Conservation (phyloP, 2,329 filamentous ascomycete genomes). For the Calycina marina region DNA sequence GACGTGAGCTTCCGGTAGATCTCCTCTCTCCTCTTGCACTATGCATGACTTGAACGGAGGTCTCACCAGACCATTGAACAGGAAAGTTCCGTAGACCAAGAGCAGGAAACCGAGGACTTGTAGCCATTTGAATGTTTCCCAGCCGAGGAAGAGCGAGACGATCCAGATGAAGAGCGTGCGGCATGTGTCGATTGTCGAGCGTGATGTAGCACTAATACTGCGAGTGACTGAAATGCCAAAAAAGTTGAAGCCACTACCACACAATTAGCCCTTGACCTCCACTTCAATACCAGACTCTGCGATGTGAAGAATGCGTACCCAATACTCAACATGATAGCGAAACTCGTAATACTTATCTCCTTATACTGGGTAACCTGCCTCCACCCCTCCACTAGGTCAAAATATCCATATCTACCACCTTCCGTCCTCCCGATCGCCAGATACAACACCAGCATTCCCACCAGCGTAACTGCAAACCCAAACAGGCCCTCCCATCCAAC, state of each 20-base stretch:
- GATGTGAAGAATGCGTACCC: conserved; percentile 43
- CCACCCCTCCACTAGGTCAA: conserved; percentile 79
- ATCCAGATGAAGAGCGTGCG: conserved; percentile 97
- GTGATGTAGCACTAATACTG: conserved; percentile 76
- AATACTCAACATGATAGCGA: conserved; percentile 95
- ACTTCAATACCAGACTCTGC: no score
- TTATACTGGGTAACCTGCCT: conserved; percentile 61
- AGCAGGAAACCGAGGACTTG: conserved; percentile 80
- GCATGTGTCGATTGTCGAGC: conserved; percentile 95
- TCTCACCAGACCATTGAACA: conserved; percentile 88
- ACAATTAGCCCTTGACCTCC: no score
- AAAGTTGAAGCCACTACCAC: conserved; percentile 96
- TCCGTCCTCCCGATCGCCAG: conserved; percentile 60
- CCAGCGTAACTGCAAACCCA: conserved; percentile 64
- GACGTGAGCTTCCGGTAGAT: conserved; percentile 57
- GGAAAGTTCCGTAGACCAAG: conserved; percentile 88
- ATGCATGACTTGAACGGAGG: conserved; percentile 62
- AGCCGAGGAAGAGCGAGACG: conserved; percentile 79
- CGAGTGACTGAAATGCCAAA: conserved; percentile 91
- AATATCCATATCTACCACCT: conserved; percentile 65
- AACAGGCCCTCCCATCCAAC: conserved; percentile 96
- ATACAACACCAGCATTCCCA: conserved; percentile 72
- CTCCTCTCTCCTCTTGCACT: conserved; percentile 38
- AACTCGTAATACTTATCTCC: conserved; percentile 58
- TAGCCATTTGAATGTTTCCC: conserved; percentile 96